Evolutionary conservation across 148 eudicot species (phyloP).

Genomic region (Bassia scoparia): DNA sequence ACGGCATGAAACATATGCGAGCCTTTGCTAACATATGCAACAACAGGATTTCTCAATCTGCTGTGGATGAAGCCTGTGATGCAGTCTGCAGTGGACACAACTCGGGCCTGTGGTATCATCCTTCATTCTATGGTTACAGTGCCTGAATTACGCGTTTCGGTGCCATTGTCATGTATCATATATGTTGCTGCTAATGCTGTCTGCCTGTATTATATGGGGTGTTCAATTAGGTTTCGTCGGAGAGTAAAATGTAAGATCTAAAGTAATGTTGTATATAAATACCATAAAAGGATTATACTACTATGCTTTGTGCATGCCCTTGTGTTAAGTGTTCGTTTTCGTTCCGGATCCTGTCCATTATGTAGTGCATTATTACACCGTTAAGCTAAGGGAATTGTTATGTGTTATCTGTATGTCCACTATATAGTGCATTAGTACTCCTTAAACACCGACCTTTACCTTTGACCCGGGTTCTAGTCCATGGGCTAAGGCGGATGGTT

Average conservation of each 20-base stretch:
- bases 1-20: constrained; percentile 94
- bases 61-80: constrained; percentile 51
- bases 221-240: neutral
- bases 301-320: neutral
- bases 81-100: constrained; percentile 35
- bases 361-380: too few relatives aligned
- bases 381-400: too few relatives aligned
- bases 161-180: neutral
- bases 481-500: too few relatives aligned
- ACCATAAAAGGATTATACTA: neutral
- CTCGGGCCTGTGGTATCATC: constrained; percentile 26
- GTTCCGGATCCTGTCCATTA: too few relatives aligned
- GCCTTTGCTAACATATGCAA: constrained; percentile 94
- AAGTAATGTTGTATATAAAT: too few relatives aligned
- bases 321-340: too few relatives aligned
- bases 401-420: too few relatives aligned
- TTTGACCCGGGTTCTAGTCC: too few relatives aligned
- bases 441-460: too few relatives aligned
- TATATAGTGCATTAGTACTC: too few relatives aligned
- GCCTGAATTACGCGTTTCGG: constrained; percentile 14
- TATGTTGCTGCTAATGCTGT: too few relatives aligned
- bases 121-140: constrained; percentile 34
- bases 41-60: constrained; percentile 28
- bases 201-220: neutral
- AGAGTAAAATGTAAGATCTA: neutral